phyloP scores from a whole-genome alignment of 371 early-diverging fungal species.

The Haplosporangium sp. region DNA sequence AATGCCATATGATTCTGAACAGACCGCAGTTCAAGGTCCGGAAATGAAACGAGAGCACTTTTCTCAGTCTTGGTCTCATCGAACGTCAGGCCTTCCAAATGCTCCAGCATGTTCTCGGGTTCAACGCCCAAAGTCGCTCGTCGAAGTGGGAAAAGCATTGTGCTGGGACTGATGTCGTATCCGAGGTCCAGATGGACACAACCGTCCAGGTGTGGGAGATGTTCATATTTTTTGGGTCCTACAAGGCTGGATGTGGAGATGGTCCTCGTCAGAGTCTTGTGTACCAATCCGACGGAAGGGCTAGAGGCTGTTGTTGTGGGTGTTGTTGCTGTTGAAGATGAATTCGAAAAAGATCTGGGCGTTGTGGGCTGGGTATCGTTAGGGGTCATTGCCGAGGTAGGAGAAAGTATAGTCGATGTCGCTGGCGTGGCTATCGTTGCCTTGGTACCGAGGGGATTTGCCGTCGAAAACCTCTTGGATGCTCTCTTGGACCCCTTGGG shows the following conservation, averaged over 20 bases:
- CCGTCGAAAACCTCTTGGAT: conserved; percentile 34
- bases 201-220: conserved; percentile 43
- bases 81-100: conserved; percentile 21
- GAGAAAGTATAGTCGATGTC: neutral
- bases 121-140: conserved; percentile 26
- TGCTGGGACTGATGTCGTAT: conserved; percentile 40
- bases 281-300: conserved; percentile 18
- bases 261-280: conserved; percentile 27
- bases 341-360: conserved; percentile 1
- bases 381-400: conserved; percentile 5
- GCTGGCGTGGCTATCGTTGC: neutral
- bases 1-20: conserved; percentile 43
- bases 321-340: conserved; percentile 4
- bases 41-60: conserved; percentile 38
- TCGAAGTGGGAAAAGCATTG: conserved; percentile 30
- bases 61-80: conserved; percentile 32
- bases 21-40: conserved; percentile 30
- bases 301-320: conserved; percentile 6
- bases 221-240: conserved; percentile 49
- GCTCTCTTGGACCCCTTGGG: conserved; percentile 43
- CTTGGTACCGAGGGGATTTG: conserved; percentile 10
- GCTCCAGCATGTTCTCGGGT: conserved; percentile 40
- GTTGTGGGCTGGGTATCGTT: conserved; percentile 8
- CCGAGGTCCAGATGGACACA: conserved; percentile 46
- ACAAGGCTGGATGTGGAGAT: conserved; percentile 30